A percentile compares a stretch with the other conserved stretches of the same genome.
Conservation (phyloP, 1,284 basidiomycete genomes). For the Cystobasidium sp. region DNA sequence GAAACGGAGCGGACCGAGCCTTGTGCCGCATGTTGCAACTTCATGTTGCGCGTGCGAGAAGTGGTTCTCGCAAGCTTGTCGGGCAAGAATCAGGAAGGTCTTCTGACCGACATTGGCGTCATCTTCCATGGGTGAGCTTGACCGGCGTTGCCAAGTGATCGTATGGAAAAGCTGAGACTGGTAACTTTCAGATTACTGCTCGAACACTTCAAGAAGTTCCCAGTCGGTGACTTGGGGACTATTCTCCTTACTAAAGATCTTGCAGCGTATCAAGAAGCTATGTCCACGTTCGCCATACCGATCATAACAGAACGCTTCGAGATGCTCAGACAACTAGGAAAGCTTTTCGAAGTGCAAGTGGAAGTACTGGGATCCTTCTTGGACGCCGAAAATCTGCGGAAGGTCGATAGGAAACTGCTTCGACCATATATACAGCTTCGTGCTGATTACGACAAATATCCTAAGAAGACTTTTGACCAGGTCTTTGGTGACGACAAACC, state of each 20-base stretch:
- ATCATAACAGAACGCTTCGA: slow-evolving; percentile 93
- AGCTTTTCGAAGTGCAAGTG: slow-evolving; percentile 91
- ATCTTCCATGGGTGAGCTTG: slow-evolving; percentile 81
- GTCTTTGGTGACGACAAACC: slow-evolving; percentile 44
- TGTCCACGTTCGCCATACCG: slow-evolving; percentile 77
- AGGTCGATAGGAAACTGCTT: slow-evolving; percentile 83
- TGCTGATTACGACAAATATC: slow-evolving; percentile 68
- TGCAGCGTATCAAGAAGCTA: slow-evolving; percentile 92
- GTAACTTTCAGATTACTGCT: slow-evolving; percentile 70
- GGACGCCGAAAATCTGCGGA: slow-evolving; percentile 80
- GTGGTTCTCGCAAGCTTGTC: slow-evolving; percentile 73
- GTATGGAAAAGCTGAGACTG: not conserved
- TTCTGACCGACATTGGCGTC: slow-evolving; percentile 90
- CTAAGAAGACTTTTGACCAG: slow-evolving; percentile 49
- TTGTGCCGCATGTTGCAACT: slow-evolving; percentile 84
- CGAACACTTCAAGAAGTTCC: slow-evolving; percentile 94
- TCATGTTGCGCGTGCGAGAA: slow-evolving; percentile 78
- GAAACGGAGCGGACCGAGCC: slow-evolving; percentile 94
- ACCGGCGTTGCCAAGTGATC: not conserved
- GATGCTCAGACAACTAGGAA: slow-evolving; percentile 96
- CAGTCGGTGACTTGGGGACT: slow-evolving; percentile 93
- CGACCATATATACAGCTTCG: slow-evolving; percentile 89
- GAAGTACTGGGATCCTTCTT: slow-evolving; percentile 92
- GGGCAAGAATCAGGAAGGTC: slow-evolving; percentile 88
- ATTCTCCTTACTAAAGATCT: slow-evolving; percentile 98